Percentiles rank a stretch among this genome's conserved stretches.
These are phyloP conservation scores for Verruconis gallopava DNA, from an alignment of 2,329 filamentous ascomycete genomes.

Conservation along the genomic window DNA sequence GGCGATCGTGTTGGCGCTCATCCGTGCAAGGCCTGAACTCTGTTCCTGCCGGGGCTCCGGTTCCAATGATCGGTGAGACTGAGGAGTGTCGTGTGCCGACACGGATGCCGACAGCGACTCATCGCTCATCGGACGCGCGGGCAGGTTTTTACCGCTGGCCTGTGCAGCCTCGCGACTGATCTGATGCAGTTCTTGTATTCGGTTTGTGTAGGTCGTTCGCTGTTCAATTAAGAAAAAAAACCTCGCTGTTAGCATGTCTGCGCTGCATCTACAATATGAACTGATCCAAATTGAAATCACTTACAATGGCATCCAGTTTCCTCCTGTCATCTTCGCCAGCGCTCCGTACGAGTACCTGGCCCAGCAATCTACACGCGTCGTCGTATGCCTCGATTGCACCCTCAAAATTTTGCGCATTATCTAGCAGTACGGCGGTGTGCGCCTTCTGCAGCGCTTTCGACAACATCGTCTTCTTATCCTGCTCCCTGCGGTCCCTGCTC, in stretches of 20 bases:
- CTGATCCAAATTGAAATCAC: constrained; percentile 24
- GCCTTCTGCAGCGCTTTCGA: constrained; percentile 92
- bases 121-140: constrained; percentile 53
- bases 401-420: constrained; percentile 91
- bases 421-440: constrained; percentile 86
- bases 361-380: constrained; percentile 78
- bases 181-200: constrained; percentile 74
- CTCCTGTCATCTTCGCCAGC: constrained; percentile 74
- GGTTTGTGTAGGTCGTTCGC: constrained; percentile 79
- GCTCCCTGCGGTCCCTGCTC: constrained; percentile 31
- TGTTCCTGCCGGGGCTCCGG: not conserved
- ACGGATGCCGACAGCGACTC: constrained; percentile 28
- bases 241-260: constrained; percentile 1
- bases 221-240: too few relatives aligned
- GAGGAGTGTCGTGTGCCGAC: constrained; percentile 11
- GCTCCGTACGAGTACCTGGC: constrained; percentile 77
- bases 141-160: constrained; percentile 58
- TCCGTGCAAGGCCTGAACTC: constrained; percentile 10
- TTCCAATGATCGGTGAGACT: not conserved
- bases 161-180: constrained; percentile 45
- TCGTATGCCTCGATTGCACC: constrained; percentile 81
- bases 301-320: constrained; percentile 87
- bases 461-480: constrained; percentile 77
- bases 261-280: too few relatives aligned
- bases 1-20: not conserved